Percentiles rank a stretch among this genome's conserved stretches.
These are phyloP conservation scores for Corymbia calophylla DNA, from an alignment of 441 rosid species.

Conservation along the genomic window DNA sequence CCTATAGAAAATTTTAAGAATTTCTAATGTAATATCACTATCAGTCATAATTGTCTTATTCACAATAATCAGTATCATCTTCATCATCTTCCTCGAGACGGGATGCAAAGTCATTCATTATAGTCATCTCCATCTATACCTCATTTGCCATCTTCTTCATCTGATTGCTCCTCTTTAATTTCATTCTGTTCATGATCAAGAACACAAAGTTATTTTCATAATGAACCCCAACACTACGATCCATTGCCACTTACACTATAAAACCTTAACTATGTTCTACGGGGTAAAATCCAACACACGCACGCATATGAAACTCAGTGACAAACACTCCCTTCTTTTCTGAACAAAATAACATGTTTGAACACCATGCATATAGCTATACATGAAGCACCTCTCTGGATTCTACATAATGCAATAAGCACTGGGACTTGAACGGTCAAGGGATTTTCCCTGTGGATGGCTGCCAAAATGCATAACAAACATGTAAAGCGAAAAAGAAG, in stretches of 20 bases:
- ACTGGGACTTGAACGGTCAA: neutral
- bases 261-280: neutral
- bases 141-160: neutral
- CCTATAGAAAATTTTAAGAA: fast-evolving
- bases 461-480: neutral
- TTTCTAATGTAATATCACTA: too few species aligned
- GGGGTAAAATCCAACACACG: neutral
- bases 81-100: neutral
- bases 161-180: neutral
- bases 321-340: neutral
- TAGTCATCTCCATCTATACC: neutral
- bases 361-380: neutral
- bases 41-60: too few species aligned
- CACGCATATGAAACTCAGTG: too few species aligned
- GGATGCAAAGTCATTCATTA: neutral
- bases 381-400: neutral
- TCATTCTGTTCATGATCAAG: neutral
- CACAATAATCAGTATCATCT: neutral
- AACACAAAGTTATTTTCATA: too few species aligned
- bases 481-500: too few species aligned
- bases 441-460: neutral
- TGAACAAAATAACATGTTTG: neutral
- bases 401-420: neutral
- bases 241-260: neutral
- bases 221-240: too few species aligned